A percentile compares a stretch with the other conserved stretches of the same genome.
phyloP scores from a whole-genome alignment of 208 protist species.

The Leptomonas pyrrhocoris region DNA sequence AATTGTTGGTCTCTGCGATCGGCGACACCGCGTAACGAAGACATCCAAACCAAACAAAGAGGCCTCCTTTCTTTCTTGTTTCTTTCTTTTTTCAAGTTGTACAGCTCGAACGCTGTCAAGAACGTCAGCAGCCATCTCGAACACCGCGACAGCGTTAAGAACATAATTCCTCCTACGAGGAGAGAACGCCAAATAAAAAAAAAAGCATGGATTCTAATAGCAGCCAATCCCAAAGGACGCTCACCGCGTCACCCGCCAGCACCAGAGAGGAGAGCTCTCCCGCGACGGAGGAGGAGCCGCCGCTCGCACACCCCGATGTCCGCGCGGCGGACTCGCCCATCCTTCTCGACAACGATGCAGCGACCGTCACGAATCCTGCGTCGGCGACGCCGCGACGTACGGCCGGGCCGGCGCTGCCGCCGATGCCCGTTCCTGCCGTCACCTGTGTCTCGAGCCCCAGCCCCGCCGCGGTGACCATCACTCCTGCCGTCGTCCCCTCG shows the following conservation, averaged over 20 bases:
- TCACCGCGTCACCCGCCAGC: not conserved
- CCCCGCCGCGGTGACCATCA: not conserved
- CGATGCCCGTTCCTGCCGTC: not conserved
- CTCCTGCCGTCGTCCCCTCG: not conserved
- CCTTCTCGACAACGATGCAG: not conserved
- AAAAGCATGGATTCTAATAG: not conserved
- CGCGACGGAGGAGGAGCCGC: not conserved
- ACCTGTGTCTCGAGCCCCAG: not conserved
- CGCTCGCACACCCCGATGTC: slow-evolving; percentile 10
- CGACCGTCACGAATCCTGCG: slow-evolving; percentile 5
- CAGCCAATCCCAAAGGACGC: not conserved
- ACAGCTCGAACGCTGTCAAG: too few species aligned
- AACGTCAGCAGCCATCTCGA: too few species aligned
- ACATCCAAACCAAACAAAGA: too few species aligned
- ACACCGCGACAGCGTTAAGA: too few species aligned
- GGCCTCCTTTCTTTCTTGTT: too few species aligned
- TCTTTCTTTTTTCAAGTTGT: too few species aligned
- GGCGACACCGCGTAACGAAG: too few species aligned
- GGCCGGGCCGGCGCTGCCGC: not conserved
- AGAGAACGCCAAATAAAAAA: not conserved
- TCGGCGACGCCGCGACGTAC: not conserved
- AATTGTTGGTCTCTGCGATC: too few species aligned
- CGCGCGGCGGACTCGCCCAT: not conserved
- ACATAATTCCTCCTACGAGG: too few species aligned
- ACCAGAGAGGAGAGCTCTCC: not conserved